A percentile compares a stretch with the other conserved stretches of the same genome.
Conservation (phyloP, 2,329 filamentous ascomycete species). For the Salinomyces thailandicus region DNA sequence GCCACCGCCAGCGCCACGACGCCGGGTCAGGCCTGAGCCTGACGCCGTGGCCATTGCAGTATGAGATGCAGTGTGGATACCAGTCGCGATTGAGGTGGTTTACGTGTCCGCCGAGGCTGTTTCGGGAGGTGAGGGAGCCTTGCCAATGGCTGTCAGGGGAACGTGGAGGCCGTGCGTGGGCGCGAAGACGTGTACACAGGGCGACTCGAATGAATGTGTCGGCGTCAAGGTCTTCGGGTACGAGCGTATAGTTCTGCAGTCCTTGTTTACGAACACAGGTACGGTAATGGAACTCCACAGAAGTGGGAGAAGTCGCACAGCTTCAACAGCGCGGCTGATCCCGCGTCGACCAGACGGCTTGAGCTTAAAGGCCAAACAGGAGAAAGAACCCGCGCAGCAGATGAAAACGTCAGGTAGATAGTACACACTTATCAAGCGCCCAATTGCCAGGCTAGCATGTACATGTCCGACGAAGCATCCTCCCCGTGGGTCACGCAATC, state of each 20-base stretch:
- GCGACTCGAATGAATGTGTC: too few relatives aligned
- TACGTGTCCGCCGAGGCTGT: neutral
- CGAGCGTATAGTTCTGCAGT: too few relatives aligned
- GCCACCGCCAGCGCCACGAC: constrained; percentile 53
- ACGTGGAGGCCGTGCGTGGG: too few relatives aligned
- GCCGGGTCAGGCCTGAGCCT: constrained; percentile 63
- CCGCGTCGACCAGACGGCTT: too few relatives aligned
- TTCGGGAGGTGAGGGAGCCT: neutral
- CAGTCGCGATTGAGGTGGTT: neutral
- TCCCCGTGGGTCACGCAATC: constrained; percentile 8
- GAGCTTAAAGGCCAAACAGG: too few relatives aligned
- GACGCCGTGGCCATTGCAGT: constrained; percentile 52
- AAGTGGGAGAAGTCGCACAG: too few relatives aligned
- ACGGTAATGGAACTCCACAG: too few relatives aligned
- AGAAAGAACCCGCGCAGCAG: too few relatives aligned
- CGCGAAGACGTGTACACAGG: too few relatives aligned
- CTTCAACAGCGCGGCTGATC: too few relatives aligned
- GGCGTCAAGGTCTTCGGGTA: too few relatives aligned
- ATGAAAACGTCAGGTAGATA: constrained; percentile 12
- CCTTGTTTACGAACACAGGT: too few relatives aligned
- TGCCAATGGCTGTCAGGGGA: neutral
- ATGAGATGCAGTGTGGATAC: constrained; percentile 2
- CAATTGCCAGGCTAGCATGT: constrained; percentile 19
- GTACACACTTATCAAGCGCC: constrained; percentile 22
- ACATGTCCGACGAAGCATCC: constrained; percentile 14